Base-by-base conservation (phyloP, 768 basidiomycete species). In the Phanerodontia chrysosporium region DNA sequence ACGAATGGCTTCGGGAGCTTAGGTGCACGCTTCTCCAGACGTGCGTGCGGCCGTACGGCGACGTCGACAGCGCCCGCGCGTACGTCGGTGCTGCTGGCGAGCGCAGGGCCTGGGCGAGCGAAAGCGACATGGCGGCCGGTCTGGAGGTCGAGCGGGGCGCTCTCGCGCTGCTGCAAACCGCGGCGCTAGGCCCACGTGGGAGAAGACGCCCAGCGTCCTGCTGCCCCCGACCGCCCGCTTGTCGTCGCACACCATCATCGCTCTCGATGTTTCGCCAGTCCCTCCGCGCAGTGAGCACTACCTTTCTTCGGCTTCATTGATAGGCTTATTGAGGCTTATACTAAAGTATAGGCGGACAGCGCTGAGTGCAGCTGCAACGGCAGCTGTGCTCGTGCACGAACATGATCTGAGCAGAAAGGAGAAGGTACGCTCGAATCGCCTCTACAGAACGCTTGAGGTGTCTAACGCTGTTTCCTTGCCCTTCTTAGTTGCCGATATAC, bases 1-100 rank as follows among this genome's bases (percentile, higher is more conserved):
- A 94, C 89, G 65, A 92, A 73, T 2, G 94, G 94, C 61, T 89
- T 86, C 2, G 94, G 94, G 2, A 95, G 80, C 4, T 79, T 73
- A 18, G 84, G 83, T 46, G 79, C 65, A 32, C 88, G 83, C 83
- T 81, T 73, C 86, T 85, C 84, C 85, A 85, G 69, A 95, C 81
- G 75, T 93, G 93, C 9, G 93, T 83, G 12, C 89, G 83, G 55
- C 91, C 91, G 67, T 94, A 93, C 0, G 90, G 90, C 0, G 90
- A 91, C 45, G 78, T 83, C 1, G 90, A 92, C 51, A 86, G 76
- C 52, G 51, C 59, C 24, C 84, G 81, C 0, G 65, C 65, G n/a
- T 3, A 53, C 24, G 52, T 42, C 18, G 39, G 39, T 18, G 18
- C 39, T 18, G 39, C 18, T 42, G 39, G 39, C 16, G 39, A 18